Base-by-base conservation (phyloP, 2,329 filamentous ascomycete genomes). In the Fonsecaea nubica region DNA sequence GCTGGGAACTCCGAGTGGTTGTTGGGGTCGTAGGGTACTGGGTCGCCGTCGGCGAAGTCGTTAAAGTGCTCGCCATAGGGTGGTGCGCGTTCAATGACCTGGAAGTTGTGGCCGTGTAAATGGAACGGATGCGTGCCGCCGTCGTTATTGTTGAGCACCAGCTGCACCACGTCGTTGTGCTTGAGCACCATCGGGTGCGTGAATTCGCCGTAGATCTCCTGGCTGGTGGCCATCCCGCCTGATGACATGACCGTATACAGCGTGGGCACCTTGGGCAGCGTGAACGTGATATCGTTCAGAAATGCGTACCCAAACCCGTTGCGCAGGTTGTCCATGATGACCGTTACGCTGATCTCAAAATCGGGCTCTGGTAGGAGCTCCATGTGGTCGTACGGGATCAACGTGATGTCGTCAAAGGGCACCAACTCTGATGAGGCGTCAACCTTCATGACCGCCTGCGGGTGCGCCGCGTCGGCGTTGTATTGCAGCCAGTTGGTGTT, bases 211-310 rank as follows among this genome's bases (percentile, higher is more conserved):
- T 93, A 93, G 6, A 92, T 79, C 1, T 76, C 70, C 0, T 87
- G 81, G 68, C 92, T 83, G 1, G 81, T 82, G n/a, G 87, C 85
- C 25, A 83, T 66, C 1, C 78, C 74, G 15, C 86, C 87, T 0
- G 87, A 79, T 0, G 86, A 87, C 4, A 96, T 81, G 1, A 85
- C 91, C 0, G 90, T 92, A 82, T 93, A 96, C 0, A 96, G 82
- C 0, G 90, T 88, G 0, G 92, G 93, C 0, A 96, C 92, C 75
- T 92, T 91, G 56, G 91, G 92, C 0, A 79, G 62, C 2, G 86
- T 85, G 76, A 93, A 96, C 32, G 90, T 92, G 69, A 92, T 86
- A 77, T 92, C 89, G 81, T 95, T 94, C 59, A 91, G 40, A 78
- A 89, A 88, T 66, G 87, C 88, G 35, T 74, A 73, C 21, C 61